Percentiles rank a stretch among this genome's conserved stretches.
Conservation (phyloP, 305 asterid species). For the Solanum chacoense region DNA sequence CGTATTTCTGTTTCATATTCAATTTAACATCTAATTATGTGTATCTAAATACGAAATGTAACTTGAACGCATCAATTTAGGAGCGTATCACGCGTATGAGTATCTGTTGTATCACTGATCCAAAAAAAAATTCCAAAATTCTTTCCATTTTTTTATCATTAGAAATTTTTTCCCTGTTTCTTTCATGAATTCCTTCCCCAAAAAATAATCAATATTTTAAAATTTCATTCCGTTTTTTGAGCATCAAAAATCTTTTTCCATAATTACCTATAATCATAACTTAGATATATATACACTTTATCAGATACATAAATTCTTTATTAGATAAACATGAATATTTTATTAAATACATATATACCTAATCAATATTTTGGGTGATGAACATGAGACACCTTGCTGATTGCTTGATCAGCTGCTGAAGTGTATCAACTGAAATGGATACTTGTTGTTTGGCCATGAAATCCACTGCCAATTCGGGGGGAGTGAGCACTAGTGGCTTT, state of each 20-base stretch:
- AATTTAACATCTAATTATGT: not conserved
- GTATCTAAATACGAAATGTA: no score
- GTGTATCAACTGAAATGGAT: slow-evolving; percentile 27
- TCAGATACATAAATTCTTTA: no score
- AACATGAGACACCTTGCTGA: not conserved
- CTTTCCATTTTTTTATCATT: not conserved
- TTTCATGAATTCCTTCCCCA: not conserved
- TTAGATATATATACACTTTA: no score
- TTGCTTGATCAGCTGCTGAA: slow-evolving; percentile 9
- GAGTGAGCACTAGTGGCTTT: slow-evolving; percentile 21
- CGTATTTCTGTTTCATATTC: no score
- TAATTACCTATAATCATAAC: no score
- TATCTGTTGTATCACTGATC: no score
- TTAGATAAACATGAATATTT: no score
- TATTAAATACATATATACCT: no score
- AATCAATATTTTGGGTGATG: no score
- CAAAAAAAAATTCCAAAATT: not conserved
- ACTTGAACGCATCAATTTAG: not conserved
- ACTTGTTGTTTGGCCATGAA: slow-evolving; percentile 47
- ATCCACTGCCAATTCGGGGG: slow-evolving; percentile 27
- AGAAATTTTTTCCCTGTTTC: not conserved
- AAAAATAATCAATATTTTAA: no score
- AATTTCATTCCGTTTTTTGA: no score
- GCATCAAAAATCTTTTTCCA: no score
- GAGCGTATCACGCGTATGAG: not conserved